Base-by-base conservation (phyloP, 176 grass and related monocot species). In the Triticum turgidum region DNA sequence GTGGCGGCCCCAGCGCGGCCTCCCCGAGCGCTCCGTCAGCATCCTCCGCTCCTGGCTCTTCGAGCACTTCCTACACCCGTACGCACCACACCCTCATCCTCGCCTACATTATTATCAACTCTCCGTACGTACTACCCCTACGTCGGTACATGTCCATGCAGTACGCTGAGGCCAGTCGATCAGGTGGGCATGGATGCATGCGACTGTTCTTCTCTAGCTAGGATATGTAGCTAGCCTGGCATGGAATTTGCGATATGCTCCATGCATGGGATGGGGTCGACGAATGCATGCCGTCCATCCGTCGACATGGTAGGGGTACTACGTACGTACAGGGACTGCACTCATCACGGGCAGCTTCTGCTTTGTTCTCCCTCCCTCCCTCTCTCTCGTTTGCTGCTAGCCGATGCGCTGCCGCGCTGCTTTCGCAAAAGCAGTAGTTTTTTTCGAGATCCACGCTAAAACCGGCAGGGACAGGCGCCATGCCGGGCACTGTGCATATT, bases 51-150 rank as follows among this genome's bases (percentile, higher is more conserved):
- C 92, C 4, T 99, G 97, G 97, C 97, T 99, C 77, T 99, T 99
- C 87, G 97, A 99, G 89, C 97, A 99, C 82, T 99, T 99, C 92
- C 94, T 99, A 11, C 97, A 99, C 87, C 97, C 97, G 97, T 99
- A 96, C 41, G 96, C 91, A 18, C 51, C 51, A 18, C 5, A 9
- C 11, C 7, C 65, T 9, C 10, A 58, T 20, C 5, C 15, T 58
- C 17, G 52, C 52, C 49, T 58, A 58, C 52, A 58, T 58, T 20
- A 56, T 56, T 58, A 56, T 56, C 7, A 8, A 58, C 52, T 20
- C 52, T 21, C 18, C 54, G 54, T 59, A 59, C 54, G 54, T 59
- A 0, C 54, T 21, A 58, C 18, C 18, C 15, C 51, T 59, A 59
- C 54, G 54, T 59, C 54, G 54, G 18, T 25, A 11, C 4, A 11